Evolutionary conservation across 2,329 filamentous ascomycete genomes (phyloP), one percentile per base, ranked within the genome.

Genomic region (Claviceps fusiformis): DNA sequence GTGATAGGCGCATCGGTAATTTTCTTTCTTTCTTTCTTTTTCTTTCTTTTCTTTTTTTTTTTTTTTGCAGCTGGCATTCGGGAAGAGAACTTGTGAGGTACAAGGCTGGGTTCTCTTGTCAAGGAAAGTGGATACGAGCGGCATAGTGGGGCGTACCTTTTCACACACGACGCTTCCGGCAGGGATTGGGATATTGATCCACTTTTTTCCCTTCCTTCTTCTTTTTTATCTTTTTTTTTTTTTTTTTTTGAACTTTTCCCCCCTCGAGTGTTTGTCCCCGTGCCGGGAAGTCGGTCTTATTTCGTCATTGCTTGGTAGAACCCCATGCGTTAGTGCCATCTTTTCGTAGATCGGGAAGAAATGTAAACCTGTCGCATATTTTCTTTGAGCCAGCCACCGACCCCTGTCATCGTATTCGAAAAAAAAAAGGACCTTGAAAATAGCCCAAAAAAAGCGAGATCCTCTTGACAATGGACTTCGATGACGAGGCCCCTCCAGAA

Each of bases 401-500:
- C 24, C n/a, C 29, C 31, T 37, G 2, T n/a, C 4, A 41, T 39
- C 35, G 15, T 35, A 11, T 51, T 29, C 37, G 35, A 19, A 5
- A 19, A 10, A 5, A 35, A 10, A 37, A 37, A 9, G 3, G 33
- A 35, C 33, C 33, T 10, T 13, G 11, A 37, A 37, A 37, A 24
- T 24, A 24, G 24, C 24, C 24, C 31, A 33, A 33, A 37, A 37
- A 15, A 9, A 39, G 2, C 3, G 17, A 5, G 1, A 10, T 43
- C 27, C 29, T 27, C 29, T 45, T 29, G 27, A 43, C 17, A 5
- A 85, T 87, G 79, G 76, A 85, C 61, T 71, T 76, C 54, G 82
- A 86, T 59, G 85, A 85, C 56, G 85, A 88, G 64, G 71, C 76
- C 55, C 84, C 85, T 54, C 83, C 86, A 57, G 78, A 85, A 61